phyloP scores from a whole-genome alignment of 2,329 filamentous ascomycete genomes.

The Blastomyces percursus region DNA sequence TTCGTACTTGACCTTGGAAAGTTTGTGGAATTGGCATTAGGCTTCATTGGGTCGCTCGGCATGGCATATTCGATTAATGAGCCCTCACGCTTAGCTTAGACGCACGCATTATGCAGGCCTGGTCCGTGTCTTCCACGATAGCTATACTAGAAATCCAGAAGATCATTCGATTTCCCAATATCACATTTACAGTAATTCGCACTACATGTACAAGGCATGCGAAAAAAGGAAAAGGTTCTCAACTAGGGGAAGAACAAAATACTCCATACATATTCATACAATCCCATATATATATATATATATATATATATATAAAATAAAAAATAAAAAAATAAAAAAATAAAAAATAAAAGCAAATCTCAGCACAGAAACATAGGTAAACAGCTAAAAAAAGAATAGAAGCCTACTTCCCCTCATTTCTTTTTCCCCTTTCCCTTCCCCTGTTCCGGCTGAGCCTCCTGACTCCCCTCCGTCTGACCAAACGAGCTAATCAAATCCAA shows the following conservation, averaged over 20 bases:
- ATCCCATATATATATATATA: constrained; percentile 7
- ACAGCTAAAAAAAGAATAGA: neutral
- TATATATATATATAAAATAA: too few relatives aligned
- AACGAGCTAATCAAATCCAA: constrained; percentile 47
- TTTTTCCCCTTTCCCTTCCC: constrained; percentile 22
- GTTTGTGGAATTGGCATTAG: neutral
- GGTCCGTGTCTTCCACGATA: neutral
- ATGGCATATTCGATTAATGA: neutral
- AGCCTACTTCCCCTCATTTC: constrained; percentile 11
- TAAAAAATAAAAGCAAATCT: neutral
- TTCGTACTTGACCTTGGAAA: neutral
- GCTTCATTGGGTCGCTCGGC: too few relatives aligned
- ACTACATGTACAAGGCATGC: neutral
- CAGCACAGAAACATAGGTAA: neutral
- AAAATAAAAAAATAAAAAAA: neutral
- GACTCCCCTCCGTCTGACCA: constrained; percentile 32
- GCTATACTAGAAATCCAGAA: neutral
- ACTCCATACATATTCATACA: constrained; percentile 11
- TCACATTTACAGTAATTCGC: neutral
- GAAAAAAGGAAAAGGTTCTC: neutral
- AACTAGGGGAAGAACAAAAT: neutral
- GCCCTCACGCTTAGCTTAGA: neutral
- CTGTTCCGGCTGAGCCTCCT: constrained; percentile 17
- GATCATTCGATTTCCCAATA: neutral
- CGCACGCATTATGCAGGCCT: neutral